Evolutionary conservation across 2,329 filamentous ascomycete genomes (phyloP).

Genomic region (Mycosphaerelloides madeirae): DNA sequence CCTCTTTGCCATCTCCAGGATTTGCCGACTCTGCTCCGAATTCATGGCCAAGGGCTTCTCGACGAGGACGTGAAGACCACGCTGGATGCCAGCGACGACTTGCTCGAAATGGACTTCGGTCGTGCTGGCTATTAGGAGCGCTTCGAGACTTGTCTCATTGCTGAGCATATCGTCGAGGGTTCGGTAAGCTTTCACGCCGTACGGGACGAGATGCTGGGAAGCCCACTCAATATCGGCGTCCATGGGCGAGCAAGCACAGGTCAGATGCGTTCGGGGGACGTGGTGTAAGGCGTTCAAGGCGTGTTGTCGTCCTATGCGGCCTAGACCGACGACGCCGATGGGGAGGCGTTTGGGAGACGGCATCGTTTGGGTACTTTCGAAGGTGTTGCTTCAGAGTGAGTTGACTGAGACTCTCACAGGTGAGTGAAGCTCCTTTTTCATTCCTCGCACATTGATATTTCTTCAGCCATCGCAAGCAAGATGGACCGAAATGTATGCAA

Average conservation of each 20-base stretch:
- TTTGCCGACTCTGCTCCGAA: constrained; percentile 9
- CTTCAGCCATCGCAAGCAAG: too few species aligned
- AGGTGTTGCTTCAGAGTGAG: too few species aligned
- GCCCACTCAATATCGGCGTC: constrained; percentile 43
- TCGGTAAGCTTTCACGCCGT: constrained; percentile 50
- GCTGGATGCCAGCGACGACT: constrained; percentile 52
- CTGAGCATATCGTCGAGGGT: constrained; percentile 54
- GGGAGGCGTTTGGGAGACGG: constrained; percentile 8
- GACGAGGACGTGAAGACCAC: constrained; percentile 52
- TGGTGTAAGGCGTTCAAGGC: constrained; percentile 39
- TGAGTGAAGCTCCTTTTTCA: too few species aligned
- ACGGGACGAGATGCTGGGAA: constrained; percentile 45
- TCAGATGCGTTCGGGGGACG: constrained; percentile 40
- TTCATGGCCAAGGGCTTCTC: constrained; percentile 45
- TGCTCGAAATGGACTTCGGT: constrained; percentile 55
- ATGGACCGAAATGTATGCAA: too few species aligned
- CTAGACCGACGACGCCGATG: constrained; percentile 17
- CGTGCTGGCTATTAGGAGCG: constrained; percentile 51
- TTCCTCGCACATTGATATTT: too few species aligned
- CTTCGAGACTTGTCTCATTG: constrained; percentile 51
- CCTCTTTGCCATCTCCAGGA: constrained; percentile 5
- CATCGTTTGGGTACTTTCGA: not conserved
- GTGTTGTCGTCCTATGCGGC: constrained; percentile 15
- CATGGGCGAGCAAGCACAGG: constrained; percentile 42
- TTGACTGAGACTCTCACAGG: too few species aligned